These are phyloP conservation scores for Rhododendron griersonianum DNA, from an alignment of 148 eudicot genomes.

Conservation along the genomic window DNA sequence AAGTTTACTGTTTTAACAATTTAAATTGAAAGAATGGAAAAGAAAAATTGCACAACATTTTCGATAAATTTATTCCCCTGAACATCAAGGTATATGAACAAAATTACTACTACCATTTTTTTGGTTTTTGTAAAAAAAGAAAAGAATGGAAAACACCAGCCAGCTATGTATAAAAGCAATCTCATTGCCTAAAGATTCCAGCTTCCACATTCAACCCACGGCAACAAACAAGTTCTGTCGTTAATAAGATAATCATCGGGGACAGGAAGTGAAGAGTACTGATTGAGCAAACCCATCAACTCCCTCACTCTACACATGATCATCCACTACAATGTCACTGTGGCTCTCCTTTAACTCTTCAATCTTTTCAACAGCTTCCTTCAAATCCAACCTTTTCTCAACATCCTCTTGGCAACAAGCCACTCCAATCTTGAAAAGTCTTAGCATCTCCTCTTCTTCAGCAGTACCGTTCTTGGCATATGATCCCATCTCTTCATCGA, in stretches of 20 bases:
- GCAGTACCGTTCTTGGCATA: background rate
- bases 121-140: background rate
- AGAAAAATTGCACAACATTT: background rate
- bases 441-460: conserved; percentile 35
- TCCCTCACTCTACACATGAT: background rate
- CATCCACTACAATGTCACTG: background rate
- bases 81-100: background rate
- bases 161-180: background rate
- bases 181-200: background rate
- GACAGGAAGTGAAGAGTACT: background rate
- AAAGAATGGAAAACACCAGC: background rate
- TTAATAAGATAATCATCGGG: background rate
- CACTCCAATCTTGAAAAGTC: conserved; percentile 51
- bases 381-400: conserved; percentile 49
- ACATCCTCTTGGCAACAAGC: conserved; percentile 53
- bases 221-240: background rate
- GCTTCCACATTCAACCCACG: background rate
- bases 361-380: conserved; percentile 42
- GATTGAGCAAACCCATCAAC: background rate
- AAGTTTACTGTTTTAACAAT: background rate
- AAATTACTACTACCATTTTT: background rate
- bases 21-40: background rate
- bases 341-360: conserved; percentile 36
- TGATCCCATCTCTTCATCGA: conserved; percentile 50
- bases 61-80: background rate